Percentiles rank a stretch among this genome's conserved stretches.
Conservation (phyloP, 768 basidiomycete species). For the Macrolepiota fuliginosa region DNA sequence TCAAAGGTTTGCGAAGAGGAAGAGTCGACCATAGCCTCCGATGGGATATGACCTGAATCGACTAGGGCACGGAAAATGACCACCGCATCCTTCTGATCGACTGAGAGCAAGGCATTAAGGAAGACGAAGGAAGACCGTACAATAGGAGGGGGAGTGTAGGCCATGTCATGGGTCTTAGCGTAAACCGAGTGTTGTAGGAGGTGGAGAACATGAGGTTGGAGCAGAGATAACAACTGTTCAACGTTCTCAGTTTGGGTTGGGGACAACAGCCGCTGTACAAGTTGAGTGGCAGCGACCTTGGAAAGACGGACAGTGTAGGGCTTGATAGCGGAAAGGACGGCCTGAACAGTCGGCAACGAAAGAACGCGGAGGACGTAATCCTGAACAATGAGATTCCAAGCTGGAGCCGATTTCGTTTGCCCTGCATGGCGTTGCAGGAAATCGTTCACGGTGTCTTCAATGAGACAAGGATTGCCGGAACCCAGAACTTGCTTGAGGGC, state of each 20-base stretch:
- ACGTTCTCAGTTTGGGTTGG: neutral
- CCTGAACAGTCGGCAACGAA: neutral
- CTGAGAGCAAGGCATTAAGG: constrained; percentile 37
- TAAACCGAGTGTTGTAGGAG: constrained; percentile 21
- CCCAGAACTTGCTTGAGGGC: neutral
- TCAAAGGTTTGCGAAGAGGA: constrained; percentile 36
- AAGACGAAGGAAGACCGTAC: constrained; percentile 41
- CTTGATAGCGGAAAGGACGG: neutral
- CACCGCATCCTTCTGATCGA: constrained; percentile 36
- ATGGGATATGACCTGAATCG: constrained; percentile 40
- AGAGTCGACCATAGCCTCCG: constrained; percentile 41
- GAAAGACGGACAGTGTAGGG: neutral
- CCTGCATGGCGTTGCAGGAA: neutral
- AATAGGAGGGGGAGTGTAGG: constrained; percentile 35
- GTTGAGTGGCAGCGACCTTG: neutral
- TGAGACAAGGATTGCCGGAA: neutral
- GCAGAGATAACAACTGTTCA: neutral
- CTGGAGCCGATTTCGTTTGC: neutral
- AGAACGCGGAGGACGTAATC: constrained; percentile 5
- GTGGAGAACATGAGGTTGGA: constrained; percentile 6
- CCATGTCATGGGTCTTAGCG: constrained; percentile 4
- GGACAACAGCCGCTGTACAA: constrained; percentile 2
- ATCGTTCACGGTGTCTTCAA: neutral
- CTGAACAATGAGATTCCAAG: neutral
- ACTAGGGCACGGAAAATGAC: constrained; percentile 49